Evolutionary conservation across 179 eudicot genomes (phyloP).

Genomic region (Nepenthes alata): DNA sequence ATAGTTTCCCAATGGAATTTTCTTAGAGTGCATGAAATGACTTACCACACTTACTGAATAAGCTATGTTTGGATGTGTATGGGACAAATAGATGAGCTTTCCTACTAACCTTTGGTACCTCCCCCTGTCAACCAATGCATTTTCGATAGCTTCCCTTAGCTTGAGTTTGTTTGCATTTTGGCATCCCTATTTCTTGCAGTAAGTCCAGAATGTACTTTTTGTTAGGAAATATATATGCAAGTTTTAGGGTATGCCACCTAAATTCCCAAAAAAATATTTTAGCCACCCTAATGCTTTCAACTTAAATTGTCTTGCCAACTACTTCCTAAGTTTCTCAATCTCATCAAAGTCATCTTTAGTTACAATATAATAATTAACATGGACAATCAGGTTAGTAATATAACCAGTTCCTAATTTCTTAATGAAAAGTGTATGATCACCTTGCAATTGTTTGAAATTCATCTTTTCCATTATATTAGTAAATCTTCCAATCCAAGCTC

Average conservation of each 20-base stretch:
- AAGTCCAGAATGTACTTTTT: neutral
- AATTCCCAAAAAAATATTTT: slow-evolving; percentile 2
- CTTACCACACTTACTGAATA: neutral
- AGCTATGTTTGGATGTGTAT: neutral
- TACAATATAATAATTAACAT: slow-evolving; percentile 4
- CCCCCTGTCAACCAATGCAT: neutral
- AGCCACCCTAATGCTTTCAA: neutral
- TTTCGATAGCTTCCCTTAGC: neutral
- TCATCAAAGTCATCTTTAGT: neutral
- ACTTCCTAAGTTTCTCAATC: neutral
- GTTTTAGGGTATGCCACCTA: neutral
- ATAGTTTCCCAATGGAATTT: neutral
- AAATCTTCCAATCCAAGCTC: neutral
- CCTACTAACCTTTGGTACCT: neutral
- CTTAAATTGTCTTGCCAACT: neutral
- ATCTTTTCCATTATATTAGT: neutral
- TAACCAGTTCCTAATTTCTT: neutral
- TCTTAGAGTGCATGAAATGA: neutral
- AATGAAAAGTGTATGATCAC: neutral
- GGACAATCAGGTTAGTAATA: neutral
- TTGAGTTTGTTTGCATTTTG: neutral
- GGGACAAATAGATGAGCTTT: neutral
- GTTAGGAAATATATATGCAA: neutral
- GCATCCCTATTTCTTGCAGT: too few relatives aligned
- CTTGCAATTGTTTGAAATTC: neutral